These are phyloP conservation scores for Apiospora malaysiana DNA, from an alignment of 2,329 filamentous ascomycete species.

Conservation along the genomic window DNA sequence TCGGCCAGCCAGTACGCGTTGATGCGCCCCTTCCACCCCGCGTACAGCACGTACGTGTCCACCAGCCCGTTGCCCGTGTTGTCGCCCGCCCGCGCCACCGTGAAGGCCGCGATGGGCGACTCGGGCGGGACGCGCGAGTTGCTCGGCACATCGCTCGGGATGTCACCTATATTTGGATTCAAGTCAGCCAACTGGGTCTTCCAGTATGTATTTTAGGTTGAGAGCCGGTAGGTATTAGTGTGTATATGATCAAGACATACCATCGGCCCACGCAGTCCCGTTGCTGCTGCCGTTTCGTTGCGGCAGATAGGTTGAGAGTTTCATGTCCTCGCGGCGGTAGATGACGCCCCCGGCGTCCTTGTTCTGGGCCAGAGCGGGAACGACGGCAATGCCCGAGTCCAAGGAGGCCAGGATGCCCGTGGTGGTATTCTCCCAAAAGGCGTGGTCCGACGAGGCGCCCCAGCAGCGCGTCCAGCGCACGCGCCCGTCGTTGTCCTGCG, in stretches of 20 bases:
- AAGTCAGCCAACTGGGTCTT: too few species aligned
- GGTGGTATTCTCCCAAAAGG: constrained; percentile 23
- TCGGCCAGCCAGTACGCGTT: constrained; percentile 32
- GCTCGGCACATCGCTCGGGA: background rate
- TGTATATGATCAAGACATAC: too few species aligned
- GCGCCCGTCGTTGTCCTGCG: constrained; percentile 1
- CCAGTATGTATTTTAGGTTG: too few species aligned
- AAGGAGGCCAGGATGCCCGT: constrained; percentile 26
- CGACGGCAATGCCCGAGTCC: constrained; percentile 25
- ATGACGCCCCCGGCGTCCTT: constrained; percentile 28
- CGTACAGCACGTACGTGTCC: constrained; percentile 32
- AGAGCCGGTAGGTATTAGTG: too few species aligned
- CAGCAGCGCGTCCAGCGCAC: constrained; percentile 22
- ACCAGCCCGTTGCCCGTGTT: constrained; percentile 27
- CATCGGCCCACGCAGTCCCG: constrained; percentile 26
- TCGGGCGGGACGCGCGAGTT: constrained; percentile 24
- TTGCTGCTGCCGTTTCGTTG: constrained; percentile 26
- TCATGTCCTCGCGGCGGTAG: constrained; percentile 30
- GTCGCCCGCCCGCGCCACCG: constrained; percentile 30
- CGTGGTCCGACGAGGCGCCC: background rate
- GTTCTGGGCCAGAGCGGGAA: constrained; percentile 28
- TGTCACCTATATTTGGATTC: too few species aligned
- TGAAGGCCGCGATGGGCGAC: constrained; percentile 30
- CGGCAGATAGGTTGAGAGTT: constrained; percentile 28
- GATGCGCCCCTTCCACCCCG: constrained; percentile 29